Percentiles rank a stretch among this genome's conserved stretches.
phyloP scores from a whole-genome alignment of 2,329 filamentous ascomycete species.

The Seiridium cupressi region DNA sequence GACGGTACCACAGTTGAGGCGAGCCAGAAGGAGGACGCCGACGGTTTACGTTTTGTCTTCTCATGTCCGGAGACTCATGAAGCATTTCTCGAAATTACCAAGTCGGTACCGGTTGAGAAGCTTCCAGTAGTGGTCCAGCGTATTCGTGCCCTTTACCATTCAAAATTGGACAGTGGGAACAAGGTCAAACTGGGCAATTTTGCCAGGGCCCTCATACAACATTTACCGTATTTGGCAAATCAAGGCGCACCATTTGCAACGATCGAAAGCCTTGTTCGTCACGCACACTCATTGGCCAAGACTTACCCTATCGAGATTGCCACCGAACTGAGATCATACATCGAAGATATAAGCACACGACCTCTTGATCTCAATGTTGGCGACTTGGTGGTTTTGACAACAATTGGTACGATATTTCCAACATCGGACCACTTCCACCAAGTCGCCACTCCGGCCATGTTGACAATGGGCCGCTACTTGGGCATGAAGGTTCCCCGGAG shows the following conservation, averaged over 20 bases:
- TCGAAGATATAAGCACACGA: slow-evolving; percentile 55
- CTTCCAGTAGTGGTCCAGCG: slow-evolving; percentile 80
- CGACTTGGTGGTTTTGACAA: slow-evolving; percentile 81
- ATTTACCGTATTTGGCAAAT: slow-evolving; percentile 49
- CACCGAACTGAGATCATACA: slow-evolving; percentile 71
- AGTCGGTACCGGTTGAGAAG: slow-evolving; percentile 60
- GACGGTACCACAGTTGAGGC: slow-evolving; percentile 37
- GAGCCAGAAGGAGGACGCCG: slow-evolving; percentile 43
- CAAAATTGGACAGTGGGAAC: slow-evolving; percentile 80
- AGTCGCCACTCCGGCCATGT: slow-evolving; percentile 84
- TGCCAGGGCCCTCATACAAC: slow-evolving; percentile 63
- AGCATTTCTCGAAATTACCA: slow-evolving; percentile 68
- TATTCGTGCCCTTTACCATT: slow-evolving; percentile 89
- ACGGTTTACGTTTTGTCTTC: slow-evolving; percentile 77
- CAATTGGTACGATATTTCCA: slow-evolving; percentile 81
- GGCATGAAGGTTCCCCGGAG: slow-evolving; percentile 70
- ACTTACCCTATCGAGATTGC: slow-evolving; percentile 78
- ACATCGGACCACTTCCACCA: slow-evolving; percentile 98
- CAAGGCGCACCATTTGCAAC: slow-evolving; percentile 55
- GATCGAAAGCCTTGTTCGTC: slow-evolving; percentile 78
- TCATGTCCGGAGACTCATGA: slow-evolving; percentile 76
- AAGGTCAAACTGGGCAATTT: slow-evolving; percentile 77
- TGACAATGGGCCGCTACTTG: slow-evolving; percentile 81
- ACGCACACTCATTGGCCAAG: slow-evolving; percentile 90
- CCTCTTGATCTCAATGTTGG: slow-evolving; percentile 57